Percentiles rank a stretch among this genome's conserved stretches.
These are phyloP conservation scores for Phaseolus lunatus DNA, from an alignment of 306 rosid species.

Conservation along the genomic window DNA sequence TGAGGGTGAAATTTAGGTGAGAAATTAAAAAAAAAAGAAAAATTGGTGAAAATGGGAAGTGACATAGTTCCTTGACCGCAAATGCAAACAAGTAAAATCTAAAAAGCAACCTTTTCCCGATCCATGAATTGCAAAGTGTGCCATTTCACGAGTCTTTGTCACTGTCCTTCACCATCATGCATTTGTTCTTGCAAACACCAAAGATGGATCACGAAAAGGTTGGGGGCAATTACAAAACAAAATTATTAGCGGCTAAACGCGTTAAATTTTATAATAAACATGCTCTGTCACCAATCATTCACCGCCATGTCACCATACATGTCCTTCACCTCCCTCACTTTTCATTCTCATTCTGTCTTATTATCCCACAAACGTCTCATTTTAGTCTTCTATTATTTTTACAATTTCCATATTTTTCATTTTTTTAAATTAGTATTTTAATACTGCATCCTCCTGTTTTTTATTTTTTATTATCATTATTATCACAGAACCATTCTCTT, in stretches of 20 bases:
- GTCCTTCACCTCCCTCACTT: conserved; percentile 17
- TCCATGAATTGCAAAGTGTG: conserved; percentile 48
- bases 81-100: conserved; percentile 40
- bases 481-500: too few relatives aligned
- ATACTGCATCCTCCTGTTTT: too few relatives aligned
- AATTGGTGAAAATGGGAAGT: conserved; percentile 41
- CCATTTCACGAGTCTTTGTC: conserved; percentile 90
- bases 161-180: conserved; percentile 64
- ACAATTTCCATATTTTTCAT: not conserved
- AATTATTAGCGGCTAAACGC: conserved; percentile 61
- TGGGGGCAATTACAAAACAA: conserved; percentile 53
- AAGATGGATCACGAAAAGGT: conserved; percentile 67
- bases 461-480: too few relatives aligned
- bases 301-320: conserved; percentile 26
- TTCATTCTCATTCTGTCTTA: conserved; percentile 8
- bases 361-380: not conserved
- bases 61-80: conserved; percentile 45
- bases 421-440: too few relatives aligned
- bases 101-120: conserved; percentile 25
- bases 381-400: not conserved
- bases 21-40: too few relatives aligned
- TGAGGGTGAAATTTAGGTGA: conserved; percentile 5
- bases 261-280: conserved; percentile 42
- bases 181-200: conserved; percentile 45
- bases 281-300: conserved; percentile 6